Percentiles rank a stretch among this genome's conserved stretches.
These are phyloP conservation scores for Mesembryanthemum crystallinum DNA, from an alignment of 148 eudicot species.

Conservation along the genomic window DNA sequence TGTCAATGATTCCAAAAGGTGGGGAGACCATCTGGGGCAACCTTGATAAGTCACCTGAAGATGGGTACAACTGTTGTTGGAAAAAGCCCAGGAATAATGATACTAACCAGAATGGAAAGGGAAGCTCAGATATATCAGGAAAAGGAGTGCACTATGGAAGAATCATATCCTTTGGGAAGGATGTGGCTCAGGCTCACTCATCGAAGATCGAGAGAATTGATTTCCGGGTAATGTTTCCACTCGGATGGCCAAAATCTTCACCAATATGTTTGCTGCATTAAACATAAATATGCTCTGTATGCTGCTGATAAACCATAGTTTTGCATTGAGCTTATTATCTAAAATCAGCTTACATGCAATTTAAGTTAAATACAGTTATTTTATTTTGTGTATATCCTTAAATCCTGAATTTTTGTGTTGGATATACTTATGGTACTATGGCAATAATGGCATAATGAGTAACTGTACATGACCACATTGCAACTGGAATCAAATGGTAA, in stretches of 20 bases:
- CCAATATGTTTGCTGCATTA: not conserved
- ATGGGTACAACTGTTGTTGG: constrained; percentile 49
- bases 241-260: not conserved
- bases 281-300: not conserved
- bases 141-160: constrained; percentile 73
- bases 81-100: constrained; percentile 47
- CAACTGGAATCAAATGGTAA: not conserved
- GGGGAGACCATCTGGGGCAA: constrained; percentile 99
- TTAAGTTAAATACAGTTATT: no score
- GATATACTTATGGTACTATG: not conserved
- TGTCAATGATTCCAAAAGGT: constrained; percentile 99
- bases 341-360: not conserved
- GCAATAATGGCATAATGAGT: not conserved
- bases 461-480: not conserved
- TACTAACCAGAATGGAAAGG: constrained; percentile 34
- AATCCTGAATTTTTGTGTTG: not conserved
- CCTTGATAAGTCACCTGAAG: constrained; percentile 94
- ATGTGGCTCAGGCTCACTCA: constrained; percentile 52
- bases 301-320: not conserved
- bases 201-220: constrained; percentile 64
- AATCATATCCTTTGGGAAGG: constrained; percentile 83
- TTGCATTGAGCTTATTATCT: not conserved
- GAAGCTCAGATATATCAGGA: constrained; percentile 24
- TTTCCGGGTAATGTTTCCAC: constrained; percentile 58
- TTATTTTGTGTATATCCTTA: not conserved